Evolutionary conservation across 2,329 filamentous ascomycete genomes (phyloP).

Genomic region (Cercospora sp.): DNA sequence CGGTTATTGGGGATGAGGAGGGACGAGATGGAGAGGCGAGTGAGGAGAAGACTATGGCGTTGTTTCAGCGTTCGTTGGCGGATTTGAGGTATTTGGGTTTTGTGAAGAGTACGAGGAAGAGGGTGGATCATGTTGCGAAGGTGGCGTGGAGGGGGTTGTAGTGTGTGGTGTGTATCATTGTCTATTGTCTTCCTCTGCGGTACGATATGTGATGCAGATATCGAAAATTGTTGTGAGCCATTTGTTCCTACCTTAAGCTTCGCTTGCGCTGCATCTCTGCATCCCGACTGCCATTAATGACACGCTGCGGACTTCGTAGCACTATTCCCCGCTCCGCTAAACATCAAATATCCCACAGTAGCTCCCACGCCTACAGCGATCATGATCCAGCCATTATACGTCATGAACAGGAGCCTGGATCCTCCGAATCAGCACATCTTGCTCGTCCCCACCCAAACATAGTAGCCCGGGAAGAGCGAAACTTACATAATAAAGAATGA

Average conservation of each 20-base stretch:
- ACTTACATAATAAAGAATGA: constrained; percentile 99
- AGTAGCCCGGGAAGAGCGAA: too few species aligned
- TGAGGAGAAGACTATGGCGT: constrained; percentile 49
- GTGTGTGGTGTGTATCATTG: not conserved
- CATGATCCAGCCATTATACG: constrained; percentile 99
- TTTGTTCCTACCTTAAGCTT: not conserved
- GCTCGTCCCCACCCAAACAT: too few species aligned
- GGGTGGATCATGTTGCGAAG: constrained; percentile 88
- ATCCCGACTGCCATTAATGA: constrained; percentile 56
- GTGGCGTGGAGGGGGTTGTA: constrained; percentile 74
- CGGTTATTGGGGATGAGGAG: constrained; percentile 54
- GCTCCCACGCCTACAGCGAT: constrained; percentile 83
- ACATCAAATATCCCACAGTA: constrained; percentile 82
- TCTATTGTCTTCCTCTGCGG: not conserved
- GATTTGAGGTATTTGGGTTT: constrained; percentile 85
- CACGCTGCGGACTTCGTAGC: constrained; percentile 86
- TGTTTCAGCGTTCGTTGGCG: constrained; percentile 82
- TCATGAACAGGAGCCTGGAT: constrained; percentile 96
- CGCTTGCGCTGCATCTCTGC: not conserved
- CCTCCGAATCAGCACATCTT: not conserved
- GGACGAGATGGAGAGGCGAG: not conserved
- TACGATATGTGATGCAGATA: too few species aligned
- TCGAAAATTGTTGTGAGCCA: too few species aligned
- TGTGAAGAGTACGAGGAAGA: constrained; percentile 85
- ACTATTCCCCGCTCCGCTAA: constrained; percentile 62